These are phyloP conservation scores for Umbelopsis sp. DNA, from an alignment of 192 early-diverging fungal genomes.

Conservation along the genomic window DNA sequence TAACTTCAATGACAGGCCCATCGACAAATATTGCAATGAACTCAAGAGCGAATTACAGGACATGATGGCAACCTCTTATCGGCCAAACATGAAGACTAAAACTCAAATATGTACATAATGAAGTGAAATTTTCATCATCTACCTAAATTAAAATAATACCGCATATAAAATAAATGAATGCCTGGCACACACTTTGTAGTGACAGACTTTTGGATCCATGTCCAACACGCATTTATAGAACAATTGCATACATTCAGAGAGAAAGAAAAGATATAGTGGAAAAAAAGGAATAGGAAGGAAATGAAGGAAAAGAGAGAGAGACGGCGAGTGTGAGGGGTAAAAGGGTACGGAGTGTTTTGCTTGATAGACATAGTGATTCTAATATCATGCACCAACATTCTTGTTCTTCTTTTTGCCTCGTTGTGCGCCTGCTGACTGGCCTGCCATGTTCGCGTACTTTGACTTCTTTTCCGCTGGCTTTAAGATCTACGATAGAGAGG, in stretches of 20 bases:
- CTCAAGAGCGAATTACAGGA: not conserved
- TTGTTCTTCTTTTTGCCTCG: slow-evolving; percentile 71
- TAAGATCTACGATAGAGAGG: slow-evolving; percentile 67
- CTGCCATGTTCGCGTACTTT: slow-evolving; percentile 74
- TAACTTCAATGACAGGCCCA: not conserved
- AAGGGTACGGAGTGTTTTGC: not conserved
- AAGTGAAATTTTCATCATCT: too few relatives aligned
- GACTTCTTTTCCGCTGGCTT: slow-evolving; percentile 95
- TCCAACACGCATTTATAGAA: slow-evolving; percentile 17
- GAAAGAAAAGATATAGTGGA: not conserved
- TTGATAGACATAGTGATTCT: slow-evolving; percentile 11
- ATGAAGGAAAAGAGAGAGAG: slow-evolving; percentile 6
- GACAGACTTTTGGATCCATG: not conserved
- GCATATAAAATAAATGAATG: not conserved
- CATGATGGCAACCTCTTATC: not conserved
- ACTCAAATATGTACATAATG: not conserved
- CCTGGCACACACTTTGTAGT: not conserved
- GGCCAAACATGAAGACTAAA: not conserved
- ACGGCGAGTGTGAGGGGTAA: slow-evolving; percentile 17
- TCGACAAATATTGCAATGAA: not conserved
- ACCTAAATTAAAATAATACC: not conserved
- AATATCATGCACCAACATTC: slow-evolving; percentile 29
- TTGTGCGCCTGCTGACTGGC: slow-evolving; percentile 64
- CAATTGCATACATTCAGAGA: slow-evolving; percentile 15
- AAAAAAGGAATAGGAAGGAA: slow-evolving; percentile 19